Conservation (phyloP, 2,329 filamentous ascomycete genomes). For the Fusarium transvaalense region DNA sequence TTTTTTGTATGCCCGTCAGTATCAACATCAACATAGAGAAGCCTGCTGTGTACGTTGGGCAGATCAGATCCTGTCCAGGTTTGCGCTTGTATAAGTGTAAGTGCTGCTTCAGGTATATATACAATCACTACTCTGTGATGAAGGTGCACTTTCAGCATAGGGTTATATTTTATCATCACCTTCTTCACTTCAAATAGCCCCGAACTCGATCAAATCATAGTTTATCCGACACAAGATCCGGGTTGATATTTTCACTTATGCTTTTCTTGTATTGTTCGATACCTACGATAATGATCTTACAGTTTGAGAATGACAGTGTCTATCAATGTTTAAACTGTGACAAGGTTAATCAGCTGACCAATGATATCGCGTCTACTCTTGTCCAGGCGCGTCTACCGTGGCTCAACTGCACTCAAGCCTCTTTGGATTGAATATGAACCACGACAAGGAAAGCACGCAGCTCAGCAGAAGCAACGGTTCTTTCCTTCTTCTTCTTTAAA, state of each 20-base stretch:
- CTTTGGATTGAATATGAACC: constrained; percentile 31
- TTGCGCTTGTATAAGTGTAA: neutral
- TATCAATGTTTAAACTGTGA: neutral
- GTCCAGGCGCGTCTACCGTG: constrained; percentile 48
- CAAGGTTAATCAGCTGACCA: constrained; percentile 34
- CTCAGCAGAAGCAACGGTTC: constrained; percentile 13
- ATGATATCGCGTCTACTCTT: constrained; percentile 41
- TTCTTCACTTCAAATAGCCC: neutral
- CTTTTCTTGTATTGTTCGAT: neutral
- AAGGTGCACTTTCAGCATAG: neutral
- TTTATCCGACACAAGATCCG: neutral
- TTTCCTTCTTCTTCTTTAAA: constrained; percentile 23
- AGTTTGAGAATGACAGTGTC: constrained; percentile 23
- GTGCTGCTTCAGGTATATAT: neutral
- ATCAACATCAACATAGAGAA: constrained; percentile 27
- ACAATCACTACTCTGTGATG: neutral
- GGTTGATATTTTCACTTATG: neutral
- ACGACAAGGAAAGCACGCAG: constrained; percentile 30
- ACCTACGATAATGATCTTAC: neutral
- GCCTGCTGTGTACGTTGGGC: neutral
- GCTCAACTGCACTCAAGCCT: constrained; percentile 41
- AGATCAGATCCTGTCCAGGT: neutral
- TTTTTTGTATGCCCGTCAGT: constrained; percentile 14
- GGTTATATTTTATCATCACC: neutral
- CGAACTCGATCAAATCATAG: neutral